Base-by-base conservation (phyloP, 2,329 filamentous ascomycete species). In the Huntiella moniliformis region DNA sequence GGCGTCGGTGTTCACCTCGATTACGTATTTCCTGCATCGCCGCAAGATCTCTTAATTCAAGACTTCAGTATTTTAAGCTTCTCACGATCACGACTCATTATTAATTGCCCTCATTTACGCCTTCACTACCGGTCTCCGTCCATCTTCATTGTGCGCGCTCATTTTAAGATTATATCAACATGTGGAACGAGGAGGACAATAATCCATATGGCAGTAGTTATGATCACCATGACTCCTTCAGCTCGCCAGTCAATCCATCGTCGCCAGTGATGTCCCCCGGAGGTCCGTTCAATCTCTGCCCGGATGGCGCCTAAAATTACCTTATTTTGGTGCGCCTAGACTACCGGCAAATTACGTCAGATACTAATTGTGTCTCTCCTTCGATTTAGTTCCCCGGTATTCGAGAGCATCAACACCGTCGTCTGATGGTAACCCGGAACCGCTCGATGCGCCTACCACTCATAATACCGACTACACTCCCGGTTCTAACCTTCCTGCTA, bases 181-280 rank as follows among this genome's bases (percentile, higher is more conserved):
- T 96, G 88, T 96, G 88, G 88, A 92, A 95, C 71, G 87, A 96
- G 68, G 88, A 96, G 66, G 85, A 96, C 59, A 96, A 96, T 65
- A 96, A 96, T 61, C 88, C 88, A 4, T 95, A 96, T 58, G 87
- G 86, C 53, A 75, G 70, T 56, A 88, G 84, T 62, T 95, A 93
- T 66, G 83, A 91, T 61, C 81, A 82, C 56, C 77, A 83, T 56
- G 83, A 92, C 61, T 83, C 82, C 51, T 76, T 81, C 60, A 71
- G 76, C 39, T 84, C 79, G 22, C 45, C 79, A 31, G 66, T 69
- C 38, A 76, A 80, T 57, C 75, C 78, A 16, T 66, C 75, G 46
- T 82, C 79, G 35, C 77, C 78, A 40, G 63, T 60, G 38, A 28
- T 28, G 22, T 58, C 64, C 45, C 68, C 62, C 59, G 64, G 71